Conservation (phyloP, 352 stramenopile genomes). For the Thalassiosira sp. region DNA sequence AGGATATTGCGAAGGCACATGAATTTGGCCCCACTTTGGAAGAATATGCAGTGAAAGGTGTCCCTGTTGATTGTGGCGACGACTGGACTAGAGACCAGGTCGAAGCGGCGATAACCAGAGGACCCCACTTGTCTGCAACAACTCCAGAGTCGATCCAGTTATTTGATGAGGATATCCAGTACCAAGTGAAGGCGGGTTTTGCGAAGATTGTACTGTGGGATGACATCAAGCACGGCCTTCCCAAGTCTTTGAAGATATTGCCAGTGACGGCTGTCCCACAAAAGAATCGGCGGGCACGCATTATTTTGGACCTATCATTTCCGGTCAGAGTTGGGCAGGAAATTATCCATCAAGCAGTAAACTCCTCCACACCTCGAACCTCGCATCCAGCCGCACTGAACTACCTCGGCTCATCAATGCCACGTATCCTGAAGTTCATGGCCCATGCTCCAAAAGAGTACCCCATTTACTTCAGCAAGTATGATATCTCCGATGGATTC, state of each 20-base stretch:
- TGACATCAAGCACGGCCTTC: neutral
- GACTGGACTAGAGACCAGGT: slow-evolving; percentile 10
- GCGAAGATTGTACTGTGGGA: neutral
- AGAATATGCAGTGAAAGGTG: slow-evolving; percentile 5
- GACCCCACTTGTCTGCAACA: slow-evolving; percentile 15
- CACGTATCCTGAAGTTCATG: neutral
- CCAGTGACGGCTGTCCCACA: neutral
- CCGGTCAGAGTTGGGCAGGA: neutral
- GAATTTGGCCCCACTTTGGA: slow-evolving; percentile 1
- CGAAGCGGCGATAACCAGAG: neutral
- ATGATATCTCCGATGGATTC: slow-evolving; percentile 38
- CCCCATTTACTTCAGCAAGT: slow-evolving; percentile 13
- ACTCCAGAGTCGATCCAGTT: neutral
- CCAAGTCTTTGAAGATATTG: neutral
- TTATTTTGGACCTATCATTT: neutral
- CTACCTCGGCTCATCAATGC: neutral
- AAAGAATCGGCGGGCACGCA: neutral
- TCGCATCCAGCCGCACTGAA: neutral
- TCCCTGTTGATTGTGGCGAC: slow-evolving; percentile 3
- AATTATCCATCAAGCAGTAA: neutral
- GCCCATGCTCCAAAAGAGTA: neutral
- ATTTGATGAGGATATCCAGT: slow-evolving; percentile 6
- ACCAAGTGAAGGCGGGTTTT: slow-evolving; percentile 9
- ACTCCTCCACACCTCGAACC: neutral
- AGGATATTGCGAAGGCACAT: neutral